Conservation (phyloP, 805 yeast genomes). For the Cyberlindnera maclurae region DNA sequence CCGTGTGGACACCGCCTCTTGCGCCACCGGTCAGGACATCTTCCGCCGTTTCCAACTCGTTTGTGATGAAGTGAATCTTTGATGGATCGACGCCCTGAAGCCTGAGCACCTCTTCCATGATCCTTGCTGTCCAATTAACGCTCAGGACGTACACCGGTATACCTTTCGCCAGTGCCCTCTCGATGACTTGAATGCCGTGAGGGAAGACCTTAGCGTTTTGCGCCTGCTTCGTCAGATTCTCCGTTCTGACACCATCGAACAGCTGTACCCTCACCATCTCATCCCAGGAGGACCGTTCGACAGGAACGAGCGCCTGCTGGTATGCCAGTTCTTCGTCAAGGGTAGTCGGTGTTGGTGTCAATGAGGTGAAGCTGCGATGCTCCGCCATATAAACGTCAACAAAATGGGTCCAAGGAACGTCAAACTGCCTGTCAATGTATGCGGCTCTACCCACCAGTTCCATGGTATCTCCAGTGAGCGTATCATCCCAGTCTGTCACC, state of each 20-base stretch:
- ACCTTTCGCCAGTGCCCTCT: constrained; percentile 1
- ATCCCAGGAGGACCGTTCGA: constrained; percentile 43
- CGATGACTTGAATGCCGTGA: constrained; percentile 25
- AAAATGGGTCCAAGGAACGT: constrained; percentile 37
- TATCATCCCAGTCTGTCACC: constrained; percentile 63
- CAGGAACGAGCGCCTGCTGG: constrained; percentile 36
- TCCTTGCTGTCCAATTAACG: constrained; percentile 52
- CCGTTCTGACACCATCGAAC: constrained; percentile 35
- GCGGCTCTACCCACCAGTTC: constrained; percentile 42
- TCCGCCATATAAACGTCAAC: constrained; percentile 34
- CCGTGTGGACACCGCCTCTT: constrained; percentile 9
- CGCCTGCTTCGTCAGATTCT: constrained; percentile 30
- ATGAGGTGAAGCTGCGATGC: constrained; percentile 25
- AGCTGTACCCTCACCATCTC: constrained; percentile 32
- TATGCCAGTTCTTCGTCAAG: constrained; percentile 36
- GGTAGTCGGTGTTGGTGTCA: constrained; percentile 27
- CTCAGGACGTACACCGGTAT: constrained; percentile 43
- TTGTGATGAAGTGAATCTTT: constrained; percentile 33
- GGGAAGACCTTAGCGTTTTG: constrained; percentile 29
- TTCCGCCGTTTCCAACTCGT: constrained; percentile 40
- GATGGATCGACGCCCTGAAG: constrained; percentile 18
- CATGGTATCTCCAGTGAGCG: constrained; percentile 55
- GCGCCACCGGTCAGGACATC: constrained; percentile 24
- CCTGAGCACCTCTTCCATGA: constrained; percentile 32
- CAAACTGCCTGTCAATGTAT: constrained; percentile 31